Conservation (phyloP, 1,284 basidiomycete species). For the Rhodotorula sp. region DNA sequence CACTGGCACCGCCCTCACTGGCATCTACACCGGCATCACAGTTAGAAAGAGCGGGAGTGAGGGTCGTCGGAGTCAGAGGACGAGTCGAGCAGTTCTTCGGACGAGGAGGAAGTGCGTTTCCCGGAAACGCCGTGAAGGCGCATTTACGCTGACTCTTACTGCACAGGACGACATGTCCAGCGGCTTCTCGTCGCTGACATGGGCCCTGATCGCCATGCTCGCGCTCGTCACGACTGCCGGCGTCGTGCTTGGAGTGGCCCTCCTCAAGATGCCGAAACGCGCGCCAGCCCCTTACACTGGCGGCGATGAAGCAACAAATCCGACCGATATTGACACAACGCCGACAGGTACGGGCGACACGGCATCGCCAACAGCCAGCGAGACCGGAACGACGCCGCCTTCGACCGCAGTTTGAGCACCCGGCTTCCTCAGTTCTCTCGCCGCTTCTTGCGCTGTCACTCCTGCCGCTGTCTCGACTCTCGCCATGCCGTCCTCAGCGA, state of each 20-base stretch:
- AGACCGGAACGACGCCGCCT: neutral
- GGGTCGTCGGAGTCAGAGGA: neutral
- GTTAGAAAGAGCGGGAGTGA: too few relatives aligned
- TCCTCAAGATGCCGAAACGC: neutral
- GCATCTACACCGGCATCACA: too few relatives aligned
- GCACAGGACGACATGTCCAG: neutral
- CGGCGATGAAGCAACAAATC: neutral
- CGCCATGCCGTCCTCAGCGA: slow-evolving; percentile 2
- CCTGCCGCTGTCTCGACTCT: slow-evolving; percentile 6
- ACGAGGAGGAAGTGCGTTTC: neutral
- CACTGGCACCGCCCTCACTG: too few relatives aligned
- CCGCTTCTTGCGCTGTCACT: slow-evolving; percentile 8
- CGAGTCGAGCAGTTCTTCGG: neutral
- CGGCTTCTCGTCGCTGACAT: neutral
- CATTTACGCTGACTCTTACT: neutral
- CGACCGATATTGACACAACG: neutral
- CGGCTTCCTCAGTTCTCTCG: slow-evolving; percentile 20
- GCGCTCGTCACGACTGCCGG: neutral
- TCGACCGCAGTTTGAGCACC: neutral
- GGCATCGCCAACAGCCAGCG: neutral
- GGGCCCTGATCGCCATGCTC: neutral
- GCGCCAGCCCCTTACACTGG: neutral
- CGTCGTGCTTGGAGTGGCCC: neutral
- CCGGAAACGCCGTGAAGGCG: too few relatives aligned
- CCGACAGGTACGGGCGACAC: too few relatives aligned